These are phyloP conservation scores for Tricholoma flavovirens DNA, from an alignment of 768 basidiomycete genomes.

Conservation along the genomic window DNA sequence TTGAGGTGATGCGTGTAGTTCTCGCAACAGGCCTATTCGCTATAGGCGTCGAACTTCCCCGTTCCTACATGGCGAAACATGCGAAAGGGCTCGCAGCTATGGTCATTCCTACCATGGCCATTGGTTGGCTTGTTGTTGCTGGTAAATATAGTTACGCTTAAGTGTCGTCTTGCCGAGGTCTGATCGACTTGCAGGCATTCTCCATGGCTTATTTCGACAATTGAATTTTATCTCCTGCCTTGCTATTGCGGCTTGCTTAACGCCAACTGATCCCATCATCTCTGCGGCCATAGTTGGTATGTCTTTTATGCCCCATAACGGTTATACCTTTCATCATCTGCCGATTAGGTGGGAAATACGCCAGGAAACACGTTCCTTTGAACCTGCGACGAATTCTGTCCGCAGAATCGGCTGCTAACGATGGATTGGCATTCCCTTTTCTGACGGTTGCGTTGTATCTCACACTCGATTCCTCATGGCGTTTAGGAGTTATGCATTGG, in stretches of 20 bases:
- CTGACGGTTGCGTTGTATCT: conserved; percentile 76
- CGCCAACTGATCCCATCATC: conserved; percentile 93
- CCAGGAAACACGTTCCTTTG: conserved; percentile 60
- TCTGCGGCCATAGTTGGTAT: conserved; percentile 76
- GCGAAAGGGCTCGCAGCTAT: conserved; percentile 62
- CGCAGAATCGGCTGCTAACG: conserved; percentile 92
- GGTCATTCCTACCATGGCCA: conserved; percentile 84
- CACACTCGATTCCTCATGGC: conserved; percentile 57
- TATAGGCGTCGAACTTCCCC: conserved; percentile 90
- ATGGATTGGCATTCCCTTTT: conserved; percentile 94
- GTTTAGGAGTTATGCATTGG: conserved; percentile 77
- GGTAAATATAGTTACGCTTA: conserved; percentile 30
- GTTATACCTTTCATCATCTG: neutral
- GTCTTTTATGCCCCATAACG: conserved; percentile 11
- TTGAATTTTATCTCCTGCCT: conserved; percentile 72
- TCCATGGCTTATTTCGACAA: conserved; percentile 66
- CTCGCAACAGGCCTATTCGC: conserved; percentile 92
- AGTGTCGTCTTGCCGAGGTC: conserved; percentile 9
- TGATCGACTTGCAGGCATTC: conserved; percentile 43
- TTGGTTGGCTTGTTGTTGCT: conserved; percentile 76
- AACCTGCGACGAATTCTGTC: conserved; percentile 78
- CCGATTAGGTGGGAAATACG: conserved; percentile 62
- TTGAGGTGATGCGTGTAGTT: conserved; percentile 40
- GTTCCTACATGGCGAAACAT: conserved; percentile 77
- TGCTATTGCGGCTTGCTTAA: conserved; percentile 84